Base-by-base conservation (phyloP, 176 grass and related monocot genomes). In the Juncus inflexus region DNA sequence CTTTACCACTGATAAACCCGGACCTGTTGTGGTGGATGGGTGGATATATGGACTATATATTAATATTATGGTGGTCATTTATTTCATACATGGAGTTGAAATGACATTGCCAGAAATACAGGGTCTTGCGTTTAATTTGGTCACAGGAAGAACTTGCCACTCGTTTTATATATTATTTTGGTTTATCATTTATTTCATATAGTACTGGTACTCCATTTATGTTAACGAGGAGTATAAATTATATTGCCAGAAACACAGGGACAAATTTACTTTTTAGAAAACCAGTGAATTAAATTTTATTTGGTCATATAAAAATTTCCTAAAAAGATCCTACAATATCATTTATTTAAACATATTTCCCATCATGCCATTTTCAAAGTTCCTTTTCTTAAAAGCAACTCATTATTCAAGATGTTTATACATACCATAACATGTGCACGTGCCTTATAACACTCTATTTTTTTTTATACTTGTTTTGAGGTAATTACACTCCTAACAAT, bases 311-410 rank as follows among this genome's bases (percentile, higher is more conserved):
- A 15, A 16, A 71, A 71, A n/a, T 55, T 71, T 58, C 58, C 42
- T 42, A 60, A 71, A 71, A 71, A 71, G 52, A 71, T 15, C 38
- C 68, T 58, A 38, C n/a, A 58, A 58, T 45, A 58, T 71, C 38
- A 71, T 60, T 71, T 71, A 41, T 71, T 71, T 71, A 71, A 70
- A 41, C 19, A 47, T 1, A 47, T 1, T 9, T 9, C 9, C 43
- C 43, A 47, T 35, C 6, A 0, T 28, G 41, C 36, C 53, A 11
- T 70, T 60, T 58, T 12, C 54, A 12, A 71, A 60, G 39, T 59
- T 49, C 68, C 68, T 59, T 71, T 71, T 59, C 54, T 71, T 43
- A 71, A 71, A 70, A 71, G 54, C 52, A 59, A 60, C 54, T 37
- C 52, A 38, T 71, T 58, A 45, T 71, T 59, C 42, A 52, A 58